Evolutionary conservation across 441 rosid species (phyloP).

Genomic region (Euphorbia schlechtendalii): DNA sequence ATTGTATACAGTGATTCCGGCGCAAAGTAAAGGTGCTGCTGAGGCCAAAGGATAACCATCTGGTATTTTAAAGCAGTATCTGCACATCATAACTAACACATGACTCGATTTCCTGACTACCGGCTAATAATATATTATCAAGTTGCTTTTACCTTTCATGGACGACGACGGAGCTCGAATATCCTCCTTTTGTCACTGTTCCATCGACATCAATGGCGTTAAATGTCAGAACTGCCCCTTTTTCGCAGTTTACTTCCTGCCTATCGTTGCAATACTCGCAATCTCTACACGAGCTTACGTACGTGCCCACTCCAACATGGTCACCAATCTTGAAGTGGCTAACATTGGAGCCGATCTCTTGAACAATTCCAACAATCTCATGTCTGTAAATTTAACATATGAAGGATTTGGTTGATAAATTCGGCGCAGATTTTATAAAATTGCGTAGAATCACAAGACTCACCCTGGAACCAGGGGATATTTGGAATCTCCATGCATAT

Average conservation of each 20-base stretch:
- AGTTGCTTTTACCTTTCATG: conserved; percentile 50
- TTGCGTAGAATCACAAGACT: conserved; percentile 7
- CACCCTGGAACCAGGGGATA: conserved; percentile 95
- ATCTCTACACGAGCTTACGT: conserved; percentile 67
- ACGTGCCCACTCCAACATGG: conserved; percentile 86
- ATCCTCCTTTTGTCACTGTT: conserved; percentile 80
- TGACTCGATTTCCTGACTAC: neutral
- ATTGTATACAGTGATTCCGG: conserved; percentile 77
- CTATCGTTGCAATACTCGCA: conserved; percentile 60
- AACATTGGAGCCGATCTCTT: conserved; percentile 70
- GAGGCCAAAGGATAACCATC: conserved; percentile 55
- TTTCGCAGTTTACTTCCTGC: conserved; percentile 48
- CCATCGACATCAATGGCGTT: conserved; percentile 67
- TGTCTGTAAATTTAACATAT: conserved; percentile 40
- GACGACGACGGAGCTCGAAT: conserved; percentile 66
- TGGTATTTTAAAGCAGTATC: conserved; percentile 81
- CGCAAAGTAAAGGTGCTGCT: conserved; percentile 88
- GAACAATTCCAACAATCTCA: conserved; percentile 77
- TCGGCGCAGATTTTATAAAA: neutral
- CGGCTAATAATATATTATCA: neutral
- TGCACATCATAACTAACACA: conserved; percentile 22
- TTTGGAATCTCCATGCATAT: conserved; percentile 46
- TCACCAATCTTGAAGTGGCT: conserved; percentile 60
- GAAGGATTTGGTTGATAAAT: neutral
- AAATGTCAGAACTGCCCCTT: conserved; percentile 55